Conservation (phyloP, 148 eudicot genomes). For the Nyssa sinensis region DNA sequence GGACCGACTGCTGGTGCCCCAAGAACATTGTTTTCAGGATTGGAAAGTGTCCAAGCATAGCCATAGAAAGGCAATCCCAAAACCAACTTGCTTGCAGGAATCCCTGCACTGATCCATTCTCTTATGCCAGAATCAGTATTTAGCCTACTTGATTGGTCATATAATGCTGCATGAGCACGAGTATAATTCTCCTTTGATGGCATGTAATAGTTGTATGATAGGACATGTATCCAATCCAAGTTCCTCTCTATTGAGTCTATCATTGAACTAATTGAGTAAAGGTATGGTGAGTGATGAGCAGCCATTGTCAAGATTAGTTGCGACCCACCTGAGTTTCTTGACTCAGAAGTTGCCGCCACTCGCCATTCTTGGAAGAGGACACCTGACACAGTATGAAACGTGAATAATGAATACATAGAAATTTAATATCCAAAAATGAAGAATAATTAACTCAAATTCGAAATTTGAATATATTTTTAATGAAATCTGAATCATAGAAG, state of each 20-base stretch:
- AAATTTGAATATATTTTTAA: no score
- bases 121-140: slow-evolving; percentile 35
- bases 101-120: slow-evolving; percentile 31
- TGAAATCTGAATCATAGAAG: no score
- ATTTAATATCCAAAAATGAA: no score
- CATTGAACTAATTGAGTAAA: slow-evolving; percentile 14
- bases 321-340: neutral
- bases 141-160: slow-evolving; percentile 29
- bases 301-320: slow-evolving; percentile 22
- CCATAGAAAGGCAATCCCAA: slow-evolving; percentile 36
- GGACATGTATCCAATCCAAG: slow-evolving; percentile 33
- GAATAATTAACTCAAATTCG: no score
- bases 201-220: slow-evolving; percentile 29
- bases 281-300: slow-evolving; percentile 13
- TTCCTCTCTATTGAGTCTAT: slow-evolving; percentile 23
- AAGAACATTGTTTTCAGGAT: slow-evolving; percentile 15
- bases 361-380: slow-evolving; percentile 36
- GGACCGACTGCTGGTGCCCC: slow-evolving; percentile 35
- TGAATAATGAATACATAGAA: no score
- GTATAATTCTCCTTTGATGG: slow-evolving; percentile 22
- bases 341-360: slow-evolving; percentile 12
- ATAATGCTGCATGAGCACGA: slow-evolving; percentile 33
- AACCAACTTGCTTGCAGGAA: slow-evolving; percentile 27
- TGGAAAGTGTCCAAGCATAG: slow-evolving; percentile 25
- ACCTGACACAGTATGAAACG: no score